Percentiles rank a stretch among this genome's conserved stretches.
Conservation (phyloP, 176 grass and related monocot genomes). For the Cenchrus americanus region DNA sequence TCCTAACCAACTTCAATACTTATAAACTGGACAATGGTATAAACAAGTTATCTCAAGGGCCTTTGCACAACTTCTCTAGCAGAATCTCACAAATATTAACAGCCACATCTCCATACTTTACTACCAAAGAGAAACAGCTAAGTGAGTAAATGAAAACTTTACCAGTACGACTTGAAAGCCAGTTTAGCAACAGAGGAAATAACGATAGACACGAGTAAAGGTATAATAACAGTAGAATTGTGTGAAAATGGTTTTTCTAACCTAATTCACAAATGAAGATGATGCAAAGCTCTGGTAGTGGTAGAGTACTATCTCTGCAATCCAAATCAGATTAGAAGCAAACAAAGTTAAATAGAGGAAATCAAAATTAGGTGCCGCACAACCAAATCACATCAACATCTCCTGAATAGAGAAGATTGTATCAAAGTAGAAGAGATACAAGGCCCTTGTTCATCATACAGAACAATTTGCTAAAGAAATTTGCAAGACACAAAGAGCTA, state of each 20-base stretch:
- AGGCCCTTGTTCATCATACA: too few species aligned
- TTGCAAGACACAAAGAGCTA: not conserved
- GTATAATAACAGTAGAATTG: not conserved
- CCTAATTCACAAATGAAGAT: not conserved
- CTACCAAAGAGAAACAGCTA: not conserved
- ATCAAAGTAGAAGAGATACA: conserved; percentile 12
- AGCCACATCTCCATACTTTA: not conserved
- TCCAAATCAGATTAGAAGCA: not conserved
- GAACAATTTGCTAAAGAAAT: not conserved
- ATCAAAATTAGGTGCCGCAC: too few species aligned
- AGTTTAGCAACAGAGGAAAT: not conserved
- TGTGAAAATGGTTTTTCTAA: not conserved
- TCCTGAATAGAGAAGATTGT: not conserved
- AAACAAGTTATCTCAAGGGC: not conserved
- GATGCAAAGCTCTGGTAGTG: not conserved
- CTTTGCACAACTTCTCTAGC: not conserved
- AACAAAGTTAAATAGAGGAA: conserved; percentile 4
- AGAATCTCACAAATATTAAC: not conserved
- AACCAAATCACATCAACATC: too few species aligned
- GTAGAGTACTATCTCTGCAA: not conserved
- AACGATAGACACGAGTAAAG: not conserved
- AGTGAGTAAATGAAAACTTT: not conserved
- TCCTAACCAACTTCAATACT: not conserved
- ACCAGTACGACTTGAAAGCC: not conserved
- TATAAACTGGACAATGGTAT: not conserved